A percentile compares a stretch with the other conserved stretches of the same genome.
phyloP scores from a whole-genome alignment of 805 yeast species.

The Myxozyma nipponensis region DNA sequence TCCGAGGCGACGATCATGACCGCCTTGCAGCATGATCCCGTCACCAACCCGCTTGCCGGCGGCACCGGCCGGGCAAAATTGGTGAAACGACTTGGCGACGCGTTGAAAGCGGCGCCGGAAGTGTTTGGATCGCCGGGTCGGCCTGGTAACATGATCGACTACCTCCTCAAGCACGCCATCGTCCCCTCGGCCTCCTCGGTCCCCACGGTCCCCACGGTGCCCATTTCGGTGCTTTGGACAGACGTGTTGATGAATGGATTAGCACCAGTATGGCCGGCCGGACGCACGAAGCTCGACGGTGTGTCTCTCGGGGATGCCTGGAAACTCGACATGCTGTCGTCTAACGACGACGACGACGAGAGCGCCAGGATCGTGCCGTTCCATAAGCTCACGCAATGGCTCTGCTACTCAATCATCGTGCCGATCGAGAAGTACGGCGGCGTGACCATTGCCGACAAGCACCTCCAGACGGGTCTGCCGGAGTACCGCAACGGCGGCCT shows the following conservation, averaged over 20 bases:
- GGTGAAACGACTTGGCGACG: conserved; percentile 47
- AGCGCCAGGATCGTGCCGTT: conserved; percentile 51
- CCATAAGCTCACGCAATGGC: conserved; percentile 66
- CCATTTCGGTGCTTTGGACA: conserved; percentile 51
- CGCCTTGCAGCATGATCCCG: conserved; percentile 48
- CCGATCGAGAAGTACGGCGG: conserved; percentile 43
- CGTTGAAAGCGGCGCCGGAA: conserved; percentile 41
- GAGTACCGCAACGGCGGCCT: conserved; percentile 65
- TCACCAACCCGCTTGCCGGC: conserved; percentile 51
- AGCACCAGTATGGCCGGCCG: conserved; percentile 54
- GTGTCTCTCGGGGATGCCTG: conserved; percentile 61
- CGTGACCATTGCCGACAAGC: conserved; percentile 8
- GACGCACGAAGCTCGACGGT: conserved; percentile 48
- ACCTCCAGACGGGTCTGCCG: conserved; percentile 52
- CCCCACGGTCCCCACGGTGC: conserved; percentile 38
- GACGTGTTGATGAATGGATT: conserved; percentile 51
- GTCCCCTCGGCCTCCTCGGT: conserved; percentile 18
- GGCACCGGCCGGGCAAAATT: conserved; percentile 51
- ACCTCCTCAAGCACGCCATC: neutral
- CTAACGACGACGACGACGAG: conserved; percentile 36
- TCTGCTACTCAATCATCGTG: conserved; percentile 55
- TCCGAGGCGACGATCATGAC: conserved; percentile 38
- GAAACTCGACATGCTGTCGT: conserved; percentile 35
- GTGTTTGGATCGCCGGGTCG: conserved; percentile 49
- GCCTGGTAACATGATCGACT: conserved; percentile 49